Evolutionary conservation across 192 early-diverging fungal species (phyloP).

Genomic region (Backusella sp.): DNA sequence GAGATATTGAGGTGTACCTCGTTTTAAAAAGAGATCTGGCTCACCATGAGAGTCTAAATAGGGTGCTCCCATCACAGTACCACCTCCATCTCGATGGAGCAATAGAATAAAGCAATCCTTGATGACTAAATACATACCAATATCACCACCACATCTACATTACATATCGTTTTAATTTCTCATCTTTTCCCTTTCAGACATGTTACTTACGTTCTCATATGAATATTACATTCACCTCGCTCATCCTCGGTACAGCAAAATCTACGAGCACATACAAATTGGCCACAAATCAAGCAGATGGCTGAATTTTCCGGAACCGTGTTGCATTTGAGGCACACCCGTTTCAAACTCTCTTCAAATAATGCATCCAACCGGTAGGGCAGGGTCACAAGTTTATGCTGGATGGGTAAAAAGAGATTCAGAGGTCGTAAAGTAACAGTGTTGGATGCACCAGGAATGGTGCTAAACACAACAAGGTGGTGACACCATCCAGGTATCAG

Average conservation of each 20-base stretch:
- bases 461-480: neutral
- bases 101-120: slow-evolving; percentile 75
- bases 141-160: slow-evolving; percentile 79
- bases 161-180: slow-evolving; percentile 16
- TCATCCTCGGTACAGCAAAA: slow-evolving; percentile 89
- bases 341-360: slow-evolving; percentile 78
- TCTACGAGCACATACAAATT: slow-evolving; percentile 88
- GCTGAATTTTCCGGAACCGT: slow-evolving; percentile 88
- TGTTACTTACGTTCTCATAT: slow-evolving; percentile 62
- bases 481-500: slow-evolving; percentile 25
- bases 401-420: slow-evolving; percentile 46
- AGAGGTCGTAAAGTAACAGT: slow-evolving; percentile 7
- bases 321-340: slow-evolving; percentile 80
- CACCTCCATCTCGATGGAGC: slow-evolving; percentile 76
- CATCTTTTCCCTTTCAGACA: neutral
- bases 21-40: slow-evolving; percentile 77
- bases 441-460: too few species aligned
- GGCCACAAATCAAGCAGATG: slow-evolving; percentile 91
- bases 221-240: slow-evolving; percentile 93
- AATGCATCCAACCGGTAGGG: slow-evolving; percentile 81
- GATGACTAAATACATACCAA: slow-evolving; percentile 87
- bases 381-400: slow-evolving; percentile 61
- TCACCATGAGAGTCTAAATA: slow-evolving; percentile 97
- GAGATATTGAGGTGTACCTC: slow-evolving; percentile 87
- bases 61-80: slow-evolving; percentile 85